phyloP scores from a whole-genome alignment of 352 stramenopile genomes.

The Phytophthora capsici region DNA sequence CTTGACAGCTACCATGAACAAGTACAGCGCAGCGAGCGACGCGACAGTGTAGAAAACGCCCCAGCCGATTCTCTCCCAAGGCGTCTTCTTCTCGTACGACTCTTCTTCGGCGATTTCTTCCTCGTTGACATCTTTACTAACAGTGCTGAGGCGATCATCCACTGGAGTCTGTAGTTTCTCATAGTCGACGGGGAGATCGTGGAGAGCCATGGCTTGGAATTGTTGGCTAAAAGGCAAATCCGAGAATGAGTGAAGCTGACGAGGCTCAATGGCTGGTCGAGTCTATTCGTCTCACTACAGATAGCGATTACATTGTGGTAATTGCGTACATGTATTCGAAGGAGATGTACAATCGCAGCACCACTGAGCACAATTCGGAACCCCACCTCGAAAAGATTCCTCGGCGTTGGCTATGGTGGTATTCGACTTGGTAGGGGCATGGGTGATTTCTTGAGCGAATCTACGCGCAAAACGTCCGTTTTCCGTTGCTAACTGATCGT shows the following conservation, averaged over 20 bases:
- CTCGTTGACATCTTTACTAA: conserved; percentile 15
- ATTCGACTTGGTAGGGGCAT: neutral
- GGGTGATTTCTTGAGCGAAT: neutral
- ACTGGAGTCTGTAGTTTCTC: conserved; percentile 20
- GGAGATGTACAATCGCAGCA: conserved; percentile 1
- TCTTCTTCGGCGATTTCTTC: conserved; percentile 16
- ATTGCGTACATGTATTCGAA: too few relatives aligned
- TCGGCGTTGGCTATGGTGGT: neutral
- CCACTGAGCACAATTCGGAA: neutral
- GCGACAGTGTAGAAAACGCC: conserved; percentile 23
- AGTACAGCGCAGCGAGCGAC: conserved; percentile 65
- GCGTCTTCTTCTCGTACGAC: conserved; percentile 20
- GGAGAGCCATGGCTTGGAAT: conserved; percentile 6
- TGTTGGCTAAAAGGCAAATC: conserved; percentile 15
- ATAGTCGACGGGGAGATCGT: conserved; percentile 13
- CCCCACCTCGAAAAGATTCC: neutral
- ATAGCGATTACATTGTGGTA: too few relatives aligned
- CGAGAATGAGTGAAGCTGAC: conserved; percentile 12
- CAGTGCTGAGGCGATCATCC: conserved; percentile 16
- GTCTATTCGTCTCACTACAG: too few relatives aligned
- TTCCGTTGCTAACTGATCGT: neutral
- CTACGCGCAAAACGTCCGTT: neutral
- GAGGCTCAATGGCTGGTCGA: neutral
- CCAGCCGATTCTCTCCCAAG: conserved; percentile 25
- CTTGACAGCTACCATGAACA: conserved; percentile 77